A percentile compares a stretch with the other conserved stretches of the same genome.
These are phyloP conservation scores for Lunasporangiospora selenospora DNA, from an alignment of 192 early-diverging fungal genomes.

Conservation along the genomic window DNA sequence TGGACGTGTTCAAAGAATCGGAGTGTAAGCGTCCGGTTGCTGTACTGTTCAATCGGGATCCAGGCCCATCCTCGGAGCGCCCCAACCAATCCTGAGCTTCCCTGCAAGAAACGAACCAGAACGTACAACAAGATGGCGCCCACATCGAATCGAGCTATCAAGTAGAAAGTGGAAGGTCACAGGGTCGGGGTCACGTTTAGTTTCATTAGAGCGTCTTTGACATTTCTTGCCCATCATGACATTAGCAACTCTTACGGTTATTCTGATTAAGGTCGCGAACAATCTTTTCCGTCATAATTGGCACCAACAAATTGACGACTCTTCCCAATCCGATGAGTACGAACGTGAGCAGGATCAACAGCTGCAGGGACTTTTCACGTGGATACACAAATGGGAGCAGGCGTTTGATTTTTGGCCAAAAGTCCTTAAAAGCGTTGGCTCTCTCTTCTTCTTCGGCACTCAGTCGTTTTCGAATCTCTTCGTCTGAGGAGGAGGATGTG, in stretches of 20 bases:
- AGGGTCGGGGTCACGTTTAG: too few relatives aligned
- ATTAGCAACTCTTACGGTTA: conserved; percentile 19
- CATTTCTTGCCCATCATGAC: too few relatives aligned
- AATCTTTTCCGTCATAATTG: conserved; percentile 83
- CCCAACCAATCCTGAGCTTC: conserved; percentile 77
- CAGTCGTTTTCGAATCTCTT: conserved; percentile 19
- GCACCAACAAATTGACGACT: conserved; percentile 85
- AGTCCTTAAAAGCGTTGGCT: conserved; percentile 50
- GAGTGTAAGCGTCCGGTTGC: conserved; percentile 90
- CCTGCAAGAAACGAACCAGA: conserved; percentile 76
- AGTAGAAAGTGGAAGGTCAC: too few relatives aligned
- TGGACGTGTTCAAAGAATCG: conserved; percentile 92
- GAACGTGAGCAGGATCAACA: conserved; percentile 75
- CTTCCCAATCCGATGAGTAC: conserved; percentile 67
- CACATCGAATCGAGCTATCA: conserved; percentile 53
- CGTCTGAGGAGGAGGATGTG: conserved; percentile 23
- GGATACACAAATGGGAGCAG: conserved; percentile 91
- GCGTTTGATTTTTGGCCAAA: conserved; percentile 61
- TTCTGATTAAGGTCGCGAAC: conserved; percentile 67
- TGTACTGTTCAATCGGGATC: conserved; percentile 95
- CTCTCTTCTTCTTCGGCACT: conserved; percentile 22
- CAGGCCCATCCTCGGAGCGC: conserved; percentile 86
- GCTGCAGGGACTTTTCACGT: conserved; percentile 64
- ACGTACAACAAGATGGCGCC: conserved; percentile 66
- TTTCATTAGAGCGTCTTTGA: too few relatives aligned